Percentiles rank a stretch among this genome's conserved stretches.
Conservation (phyloP, 2,329 filamentous ascomycete species). For the Capronia epimyces region DNA sequence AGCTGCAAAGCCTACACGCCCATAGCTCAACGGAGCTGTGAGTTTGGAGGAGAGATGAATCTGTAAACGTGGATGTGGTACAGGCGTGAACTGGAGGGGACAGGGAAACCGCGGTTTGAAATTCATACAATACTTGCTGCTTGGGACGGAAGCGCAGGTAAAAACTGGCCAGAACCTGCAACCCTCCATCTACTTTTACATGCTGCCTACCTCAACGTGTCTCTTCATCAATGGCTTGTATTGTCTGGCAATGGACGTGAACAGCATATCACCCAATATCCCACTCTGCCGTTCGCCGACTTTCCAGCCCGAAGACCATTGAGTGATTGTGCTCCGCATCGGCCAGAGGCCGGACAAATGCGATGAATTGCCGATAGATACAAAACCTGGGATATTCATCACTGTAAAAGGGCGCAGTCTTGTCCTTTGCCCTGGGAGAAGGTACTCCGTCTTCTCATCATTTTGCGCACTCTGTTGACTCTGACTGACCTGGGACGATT, state of each 20-base stretch:
- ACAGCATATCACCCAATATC: neutral
- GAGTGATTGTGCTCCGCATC: neutral
- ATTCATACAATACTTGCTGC: too few relatives aligned
- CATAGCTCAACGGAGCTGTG: too few relatives aligned
- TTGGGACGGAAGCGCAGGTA: neutral
- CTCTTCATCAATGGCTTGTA: neutral
- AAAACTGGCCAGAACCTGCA: neutral
- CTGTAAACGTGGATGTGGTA: too few relatives aligned
- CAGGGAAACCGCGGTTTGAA: too few relatives aligned
- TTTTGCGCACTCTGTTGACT: neutral
- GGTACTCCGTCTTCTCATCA: too few relatives aligned
- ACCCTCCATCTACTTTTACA: neutral
- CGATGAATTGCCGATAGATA: neutral
- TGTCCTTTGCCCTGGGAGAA: neutral
- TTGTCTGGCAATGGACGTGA: neutral
- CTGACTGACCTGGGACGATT: neutral
- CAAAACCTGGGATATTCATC: too few relatives aligned
- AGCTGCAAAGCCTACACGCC: too few relatives aligned
- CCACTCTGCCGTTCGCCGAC: neutral
- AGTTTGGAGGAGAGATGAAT: too few relatives aligned
- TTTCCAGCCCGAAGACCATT: neutral
- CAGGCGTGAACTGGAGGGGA: too few relatives aligned
- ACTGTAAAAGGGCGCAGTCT: neutral
- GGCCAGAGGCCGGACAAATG: neutral
- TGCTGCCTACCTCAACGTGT: neutral